Percentiles rank a stretch among this genome's conserved stretches.
Conservation (phyloP, 2,329 filamentous ascomycete genomes). For the Pseudocercospora pini-densiflorae region DNA sequence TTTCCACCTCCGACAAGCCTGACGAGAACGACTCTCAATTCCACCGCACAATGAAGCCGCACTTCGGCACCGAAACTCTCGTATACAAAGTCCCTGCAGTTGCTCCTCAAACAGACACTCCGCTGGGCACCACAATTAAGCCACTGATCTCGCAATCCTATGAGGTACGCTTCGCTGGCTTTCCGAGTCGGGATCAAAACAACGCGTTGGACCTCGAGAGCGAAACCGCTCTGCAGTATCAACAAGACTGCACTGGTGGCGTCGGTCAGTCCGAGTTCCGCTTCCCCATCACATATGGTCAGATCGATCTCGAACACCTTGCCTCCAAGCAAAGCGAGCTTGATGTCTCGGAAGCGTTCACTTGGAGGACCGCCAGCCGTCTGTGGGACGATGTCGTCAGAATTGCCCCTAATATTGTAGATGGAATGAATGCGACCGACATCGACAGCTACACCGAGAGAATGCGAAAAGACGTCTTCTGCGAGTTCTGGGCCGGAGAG, state of each 20-base stretch:
- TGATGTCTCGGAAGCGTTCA: slow-evolving; percentile 66
- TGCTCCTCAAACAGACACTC: slow-evolving; percentile 48
- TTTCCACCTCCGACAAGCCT: slow-evolving; percentile 63
- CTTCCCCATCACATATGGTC: neutral
- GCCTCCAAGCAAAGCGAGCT: neutral
- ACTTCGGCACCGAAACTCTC: slow-evolving; percentile 77
- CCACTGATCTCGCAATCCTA: slow-evolving; percentile 66
- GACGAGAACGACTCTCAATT: slow-evolving; percentile 68
- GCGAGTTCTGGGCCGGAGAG: slow-evolving; percentile 63
- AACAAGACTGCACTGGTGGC: slow-evolving; percentile 27
- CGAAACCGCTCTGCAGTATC: neutral
- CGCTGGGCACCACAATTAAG: slow-evolving; percentile 60
- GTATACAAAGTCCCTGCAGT: slow-evolving; percentile 62
- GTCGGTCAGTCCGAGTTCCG: slow-evolving; percentile 42
- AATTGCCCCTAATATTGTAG: slow-evolving; percentile 31
- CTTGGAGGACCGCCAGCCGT: slow-evolving; percentile 86
- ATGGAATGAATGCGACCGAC: slow-evolving; percentile 49
- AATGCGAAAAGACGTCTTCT: slow-evolving; percentile 65
- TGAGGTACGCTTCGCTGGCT: slow-evolving; percentile 68
- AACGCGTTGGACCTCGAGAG: neutral
- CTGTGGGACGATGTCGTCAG: slow-evolving; percentile 73
- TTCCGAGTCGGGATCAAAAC: slow-evolving; percentile 39
- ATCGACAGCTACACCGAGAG: slow-evolving; percentile 45
- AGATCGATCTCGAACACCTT: neutral
- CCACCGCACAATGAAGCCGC: slow-evolving; percentile 75